Conservation (phyloP, 192 early-diverging fungal genomes). For the Rhizophagus sp. region DNA sequence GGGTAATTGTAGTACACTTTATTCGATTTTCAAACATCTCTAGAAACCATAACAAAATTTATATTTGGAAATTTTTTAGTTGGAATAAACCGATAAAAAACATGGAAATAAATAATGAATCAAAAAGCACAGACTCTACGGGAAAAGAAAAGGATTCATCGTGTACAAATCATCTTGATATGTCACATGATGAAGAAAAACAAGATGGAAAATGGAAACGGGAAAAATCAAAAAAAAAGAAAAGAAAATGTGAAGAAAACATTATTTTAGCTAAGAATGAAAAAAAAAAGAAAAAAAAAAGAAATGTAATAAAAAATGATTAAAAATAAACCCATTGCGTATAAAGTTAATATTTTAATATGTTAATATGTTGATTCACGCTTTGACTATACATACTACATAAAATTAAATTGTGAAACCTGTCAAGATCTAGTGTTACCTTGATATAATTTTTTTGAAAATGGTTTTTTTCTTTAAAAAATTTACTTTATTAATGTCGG, state of each 20-base stretch:
- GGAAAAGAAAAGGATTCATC: neutral
- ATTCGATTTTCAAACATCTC: neutral
- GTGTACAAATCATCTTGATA: neutral
- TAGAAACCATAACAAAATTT: neutral
- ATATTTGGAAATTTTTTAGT: neutral
- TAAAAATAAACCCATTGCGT: too few relatives aligned
- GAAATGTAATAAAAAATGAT: neutral
- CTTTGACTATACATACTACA: neutral
- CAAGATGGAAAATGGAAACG: neutral
- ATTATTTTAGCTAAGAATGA: neutral
- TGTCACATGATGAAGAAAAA: neutral
- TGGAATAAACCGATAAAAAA: neutral
- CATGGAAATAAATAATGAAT: neutral
- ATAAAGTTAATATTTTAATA: too few relatives aligned
- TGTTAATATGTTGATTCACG: too few relatives aligned
- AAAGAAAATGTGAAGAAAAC: neutral
- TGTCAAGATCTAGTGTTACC: neutral
- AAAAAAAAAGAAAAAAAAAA: neutral
- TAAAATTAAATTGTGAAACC: neutral
- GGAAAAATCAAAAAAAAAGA: neutral
- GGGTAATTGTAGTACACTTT: neutral
- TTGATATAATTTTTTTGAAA: neutral
- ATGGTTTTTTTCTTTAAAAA: too few relatives aligned
- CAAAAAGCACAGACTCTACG: neutral
- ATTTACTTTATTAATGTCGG: neutral